Evolutionary conservation across 2,329 filamentous ascomycete species (phyloP), one percentile per base, ranked within the genome.

Genomic region (Fusarium nurragi): DNA sequence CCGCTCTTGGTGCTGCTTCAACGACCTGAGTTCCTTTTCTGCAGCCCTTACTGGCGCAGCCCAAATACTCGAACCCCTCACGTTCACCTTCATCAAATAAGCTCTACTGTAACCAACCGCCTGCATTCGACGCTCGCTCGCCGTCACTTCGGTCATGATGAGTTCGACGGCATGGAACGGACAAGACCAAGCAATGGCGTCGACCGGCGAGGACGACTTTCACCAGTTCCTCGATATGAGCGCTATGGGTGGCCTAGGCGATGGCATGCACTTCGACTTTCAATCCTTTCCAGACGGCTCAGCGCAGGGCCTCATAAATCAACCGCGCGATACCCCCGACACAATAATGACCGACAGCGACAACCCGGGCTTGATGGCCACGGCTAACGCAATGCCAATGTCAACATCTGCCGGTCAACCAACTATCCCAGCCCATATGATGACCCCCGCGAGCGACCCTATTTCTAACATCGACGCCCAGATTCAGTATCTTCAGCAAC

Each of bases 401-500:
- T 81, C 83, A 9, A 80, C 79, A 6, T 77, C 79, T 19, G 71
- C 78, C 13, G 67, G 75, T 10, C 84, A 84, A 53, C 68, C 82
- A 38, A 71, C 80, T 4, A 80, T 87, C 19, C 74, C 83, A 25
- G 77, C 80, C 14, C 77, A 80, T 55, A 77, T 79, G 69, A 83
- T 81, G 57, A 77, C 75, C 41, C 77, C 73, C 13, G 77, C 83
- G 22, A 79, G 75, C 67, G 85, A 87, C 61, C 77, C 84, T 59
- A 83, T 89, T 51, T 82, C 82, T 32, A 83, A 85, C 52, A 81
- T 90, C 65, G 87, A 90, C 72, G 86, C 86, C 30, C 87, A 90
- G 73, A 89, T 90, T 56, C 85, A 88, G 56, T 88, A 85, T 66
- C 77, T 89, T 23, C 87, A 89, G 72, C 85, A 88, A 67, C 86